Evolutionary conservation across 1,284 basidiomycete species (phyloP).

Genomic region (Marasmius sp.): DNA sequence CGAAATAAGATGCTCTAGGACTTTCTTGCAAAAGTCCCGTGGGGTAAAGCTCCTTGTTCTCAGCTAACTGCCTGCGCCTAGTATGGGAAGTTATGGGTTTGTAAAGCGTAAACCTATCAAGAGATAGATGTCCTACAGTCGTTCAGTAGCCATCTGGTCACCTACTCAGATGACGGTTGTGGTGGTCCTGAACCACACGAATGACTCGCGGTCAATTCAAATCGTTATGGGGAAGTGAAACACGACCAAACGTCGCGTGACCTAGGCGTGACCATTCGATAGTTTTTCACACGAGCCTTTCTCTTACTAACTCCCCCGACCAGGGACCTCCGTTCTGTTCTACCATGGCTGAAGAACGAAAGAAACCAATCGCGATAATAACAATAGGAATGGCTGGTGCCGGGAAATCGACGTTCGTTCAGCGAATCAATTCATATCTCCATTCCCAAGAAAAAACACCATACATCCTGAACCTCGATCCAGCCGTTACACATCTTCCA

Average conservation of each 20-base stretch:
- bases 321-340: not conserved
- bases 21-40: not conserved
- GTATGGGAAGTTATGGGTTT: not conserved
- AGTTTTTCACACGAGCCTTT: not conserved
- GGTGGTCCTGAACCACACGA: not conserved
- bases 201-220: not conserved
- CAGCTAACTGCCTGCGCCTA: not conserved
- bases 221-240: not conserved
- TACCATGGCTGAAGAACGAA: conserved; percentile 1
- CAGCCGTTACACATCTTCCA: conserved; percentile 87
- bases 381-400: conserved; percentile 95
- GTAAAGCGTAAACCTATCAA: not conserved
- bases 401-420: conserved; percentile 97
- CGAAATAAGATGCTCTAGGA: not conserved
- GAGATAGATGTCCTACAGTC: conserved; percentile 2
- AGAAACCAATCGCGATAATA: conserved; percentile 78
- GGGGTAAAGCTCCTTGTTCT: not conserved
- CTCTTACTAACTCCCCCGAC: not conserved
- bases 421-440: conserved; percentile 87
- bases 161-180: not conserved
- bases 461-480: conserved; percentile 97
- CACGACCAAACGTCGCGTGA: no score
- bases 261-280: no score
- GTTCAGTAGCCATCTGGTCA: conserved; percentile 11
- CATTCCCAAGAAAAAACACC: conserved; percentile 73